Percentiles rank a stretch among this genome's conserved stretches.
Evolutionary conservation across 225 moss, liverwort and hornwort genomes (phyloP).

Genomic region (Polytrichum formosum): DNA sequence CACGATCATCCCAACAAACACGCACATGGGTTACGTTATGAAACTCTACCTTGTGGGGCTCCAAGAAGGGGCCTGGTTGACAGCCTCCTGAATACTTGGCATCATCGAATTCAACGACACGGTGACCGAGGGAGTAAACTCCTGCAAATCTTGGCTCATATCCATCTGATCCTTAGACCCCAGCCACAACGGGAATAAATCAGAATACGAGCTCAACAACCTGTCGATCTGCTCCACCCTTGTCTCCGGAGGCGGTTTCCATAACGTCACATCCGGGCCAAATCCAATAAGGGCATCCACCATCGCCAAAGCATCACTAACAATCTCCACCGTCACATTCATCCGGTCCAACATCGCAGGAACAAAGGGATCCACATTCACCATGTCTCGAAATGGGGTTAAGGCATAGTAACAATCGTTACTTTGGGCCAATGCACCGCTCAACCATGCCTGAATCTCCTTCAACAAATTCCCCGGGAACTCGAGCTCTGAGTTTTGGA

Average conservation of each 20-base stretch:
- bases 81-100: conserved; percentile 41
- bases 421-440: conserved; percentile 56
- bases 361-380: conserved; percentile 13
- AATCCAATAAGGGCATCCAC: conserved; percentile 40
- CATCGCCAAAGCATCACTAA: conserved; percentile 69
- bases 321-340: conserved; percentile 56
- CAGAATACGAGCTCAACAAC: not conserved
- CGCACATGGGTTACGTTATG: not conserved
- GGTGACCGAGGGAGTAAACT: conserved; percentile 13
- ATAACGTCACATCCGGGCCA: conserved; percentile 34
- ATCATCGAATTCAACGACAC: conserved; percentile 12
- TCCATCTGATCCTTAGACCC: not conserved
- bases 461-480: conserved; percentile 18
- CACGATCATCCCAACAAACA: not conserved
- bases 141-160: not conserved
- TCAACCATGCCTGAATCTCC: conserved; percentile 72
- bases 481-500: conserved; percentile 27
- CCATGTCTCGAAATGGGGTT: conserved; percentile 18
- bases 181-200: conserved; percentile 13
- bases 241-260: conserved; percentile 51
- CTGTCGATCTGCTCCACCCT: conserved; percentile 23
- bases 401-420: conserved; percentile 69
- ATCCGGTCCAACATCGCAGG: conserved; percentile 35
- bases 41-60: conserved; percentile 18
- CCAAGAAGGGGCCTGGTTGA: conserved; percentile 44